Percentiles rank a stretch among this genome's conserved stretches.
Evolutionary conservation across 768 basidiomycete genomes (phyloP).

Genomic region (Cystofilobasidium ferigula): DNA sequence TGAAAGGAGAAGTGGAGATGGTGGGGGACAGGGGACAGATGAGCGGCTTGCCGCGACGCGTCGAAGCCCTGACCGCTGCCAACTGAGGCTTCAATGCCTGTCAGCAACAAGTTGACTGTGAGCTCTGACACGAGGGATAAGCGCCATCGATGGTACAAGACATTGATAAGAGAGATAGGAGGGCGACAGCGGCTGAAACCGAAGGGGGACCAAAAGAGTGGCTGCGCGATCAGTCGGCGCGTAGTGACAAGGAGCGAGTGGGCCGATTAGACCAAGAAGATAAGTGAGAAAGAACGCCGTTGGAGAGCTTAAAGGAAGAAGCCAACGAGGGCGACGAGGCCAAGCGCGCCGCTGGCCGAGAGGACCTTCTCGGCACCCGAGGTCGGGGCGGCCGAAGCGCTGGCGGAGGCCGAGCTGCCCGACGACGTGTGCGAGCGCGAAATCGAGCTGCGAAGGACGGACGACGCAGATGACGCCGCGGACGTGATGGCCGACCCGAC

Average conservation of each 20-base stretch:
- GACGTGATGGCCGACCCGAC: not conserved
- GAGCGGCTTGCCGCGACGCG: not conserved
- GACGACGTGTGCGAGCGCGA: too few relatives aligned
- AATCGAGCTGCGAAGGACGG: not conserved
- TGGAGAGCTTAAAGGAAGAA: not conserved
- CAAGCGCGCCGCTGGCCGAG: not conserved
- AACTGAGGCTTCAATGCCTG: too few relatives aligned
- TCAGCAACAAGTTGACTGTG: too few relatives aligned
- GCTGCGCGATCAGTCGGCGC: not conserved
- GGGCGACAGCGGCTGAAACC: not conserved
- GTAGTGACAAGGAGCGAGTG: not conserved
- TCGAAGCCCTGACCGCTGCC: too few relatives aligned
- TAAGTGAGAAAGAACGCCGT: not conserved
- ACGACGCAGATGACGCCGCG: not conserved
- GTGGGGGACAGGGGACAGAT: too few relatives aligned
- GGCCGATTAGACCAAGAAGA: not conserved
- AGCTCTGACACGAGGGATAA: too few relatives aligned
- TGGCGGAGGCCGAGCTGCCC: not conserved
- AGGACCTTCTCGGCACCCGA: conserved; percentile 2
- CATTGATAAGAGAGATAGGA: not conserved
- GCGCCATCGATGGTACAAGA: not conserved
- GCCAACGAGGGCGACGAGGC: not conserved
- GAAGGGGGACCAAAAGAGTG: too few relatives aligned
- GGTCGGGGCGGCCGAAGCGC: not conserved
- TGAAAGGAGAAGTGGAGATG: not conserved